Evolutionary conservation across 2,329 filamentous ascomycete species (phyloP).

Genomic region (Emergomyces pasteurianus): DNA sequence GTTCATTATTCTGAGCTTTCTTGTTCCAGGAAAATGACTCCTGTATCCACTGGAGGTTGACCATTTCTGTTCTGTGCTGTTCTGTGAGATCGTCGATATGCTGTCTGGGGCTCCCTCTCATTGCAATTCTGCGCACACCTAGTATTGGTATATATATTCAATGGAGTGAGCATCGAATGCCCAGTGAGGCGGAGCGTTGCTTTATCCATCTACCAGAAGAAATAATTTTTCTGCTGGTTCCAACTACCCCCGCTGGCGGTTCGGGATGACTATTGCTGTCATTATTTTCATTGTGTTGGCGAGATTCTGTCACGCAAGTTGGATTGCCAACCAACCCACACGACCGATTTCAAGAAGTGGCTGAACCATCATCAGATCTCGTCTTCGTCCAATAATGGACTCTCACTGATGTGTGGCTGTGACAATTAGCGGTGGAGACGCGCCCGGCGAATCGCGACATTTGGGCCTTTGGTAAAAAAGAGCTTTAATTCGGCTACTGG

Average conservation of each 20-base stretch:
- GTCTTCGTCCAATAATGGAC: neutral
- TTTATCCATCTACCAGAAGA: neutral
- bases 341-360: neutral
- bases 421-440: neutral
- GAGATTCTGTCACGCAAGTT: neutral
- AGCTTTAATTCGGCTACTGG: neutral
- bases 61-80: neutral
- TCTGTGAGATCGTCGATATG: neutral
- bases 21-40: neutral
- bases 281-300: neutral
- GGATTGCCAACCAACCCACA: neutral
- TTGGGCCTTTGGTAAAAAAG: neutral
- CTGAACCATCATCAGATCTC: neutral
- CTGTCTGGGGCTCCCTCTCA: too few relatives aligned
- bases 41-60: neutral
- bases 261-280: neutral
- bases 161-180: neutral
- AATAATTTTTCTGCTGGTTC: neutral
- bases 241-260: neutral
- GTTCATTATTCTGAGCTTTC: neutral
- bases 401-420: neutral
- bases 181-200: neutral
- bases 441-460: neutral
- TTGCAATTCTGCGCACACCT: neutral
- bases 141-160: neutral